Conservation (phyloP, 192 early-diverging fungal species). For the Irineochytrium annulatum region DNA sequence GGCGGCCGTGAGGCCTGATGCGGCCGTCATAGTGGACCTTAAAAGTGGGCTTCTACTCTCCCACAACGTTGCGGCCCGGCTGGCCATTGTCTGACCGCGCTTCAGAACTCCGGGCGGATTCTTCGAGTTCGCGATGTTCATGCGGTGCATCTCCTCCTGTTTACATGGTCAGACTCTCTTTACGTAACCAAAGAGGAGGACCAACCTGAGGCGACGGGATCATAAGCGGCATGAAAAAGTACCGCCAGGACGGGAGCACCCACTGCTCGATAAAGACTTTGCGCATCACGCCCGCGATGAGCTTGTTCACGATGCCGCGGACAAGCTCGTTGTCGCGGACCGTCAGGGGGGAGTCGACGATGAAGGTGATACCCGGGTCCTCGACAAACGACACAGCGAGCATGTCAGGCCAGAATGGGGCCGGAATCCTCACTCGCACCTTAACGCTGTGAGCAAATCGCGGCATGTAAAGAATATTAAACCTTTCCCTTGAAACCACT, state of each 20-base stretch:
- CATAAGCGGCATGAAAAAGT: slow-evolving; percentile 50
- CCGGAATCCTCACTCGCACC: slow-evolving; percentile 45
- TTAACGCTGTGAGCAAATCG: neutral
- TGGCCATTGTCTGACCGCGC: slow-evolving; percentile 1
- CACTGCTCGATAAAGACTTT: slow-evolving; percentile 53
- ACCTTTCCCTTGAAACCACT: slow-evolving; percentile 41
- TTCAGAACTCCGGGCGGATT: neutral
- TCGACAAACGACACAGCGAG: slow-evolving; percentile 48
- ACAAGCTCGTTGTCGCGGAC: slow-evolving; percentile 45
- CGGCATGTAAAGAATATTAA: neutral
- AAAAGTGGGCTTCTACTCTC: slow-evolving; percentile 21
- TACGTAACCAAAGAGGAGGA: neutral
- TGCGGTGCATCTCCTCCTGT: slow-evolving; percentile 22
- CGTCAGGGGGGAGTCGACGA: slow-evolving; percentile 45
- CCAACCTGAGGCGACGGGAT: slow-evolving; percentile 38
- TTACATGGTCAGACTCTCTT: slow-evolving; percentile 1
- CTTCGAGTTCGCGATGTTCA: slow-evolving; percentile 26
- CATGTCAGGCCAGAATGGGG: slow-evolving; percentile 43
- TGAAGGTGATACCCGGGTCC: slow-evolving; percentile 50
- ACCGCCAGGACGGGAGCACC: slow-evolving; percentile 54
- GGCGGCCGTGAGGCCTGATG: neutral
- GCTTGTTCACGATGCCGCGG: slow-evolving; percentile 42
- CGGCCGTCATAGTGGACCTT: slow-evolving; percentile 1
- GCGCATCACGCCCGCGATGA: slow-evolving; percentile 37
- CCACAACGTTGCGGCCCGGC: slow-evolving; percentile 21